Base-by-base conservation (phyloP, 2,329 filamentous ascomycete genomes). In the Nothophaeocryptopus gaeumannii region DNA sequence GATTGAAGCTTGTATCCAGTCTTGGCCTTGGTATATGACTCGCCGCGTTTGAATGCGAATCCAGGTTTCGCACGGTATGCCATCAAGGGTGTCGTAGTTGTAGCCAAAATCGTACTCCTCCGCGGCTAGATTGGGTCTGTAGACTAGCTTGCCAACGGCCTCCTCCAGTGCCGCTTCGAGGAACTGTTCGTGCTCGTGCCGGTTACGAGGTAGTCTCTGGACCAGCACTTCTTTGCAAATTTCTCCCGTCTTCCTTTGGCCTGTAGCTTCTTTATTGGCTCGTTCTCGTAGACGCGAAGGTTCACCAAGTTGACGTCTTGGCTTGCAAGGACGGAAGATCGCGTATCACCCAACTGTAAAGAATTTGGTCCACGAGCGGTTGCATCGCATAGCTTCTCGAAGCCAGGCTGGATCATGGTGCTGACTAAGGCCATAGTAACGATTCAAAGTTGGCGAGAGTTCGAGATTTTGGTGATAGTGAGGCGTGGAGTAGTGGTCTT, bases 71-170 rank as follows among this genome's bases (percentile, higher is more conserved):
- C 44, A 45, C 2, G 30, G 14, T 12, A 36, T 42, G 36, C 53
- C 36, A 2, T 56, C 50, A 12, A 53, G 39, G 5, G 38, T 41
- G 14, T 53, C 50, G 34, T 53, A 49, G 13, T 53, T 51, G 45
- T 53, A 56, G 7, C 47, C 50, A n/a, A 56, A 38, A 31, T 56
- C 54, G 37, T 39, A 38, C 41, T 56, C 54, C 41, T 56, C 47
- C 2, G 50, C 54, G 8, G 54, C 47, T 30, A 41, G 32, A 20
- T 36, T 43, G 0, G 54, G 41, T 9, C 54, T 50, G 26, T 36
- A 47, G 29, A 56, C 50, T 15, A 56, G 47, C 35, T 47, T 52
- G n/a, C 47, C 48, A 3, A 56, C 54, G 12, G 50, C 50, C 34
- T 51, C 45, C 30, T 53, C 54, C 29, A 56, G 37, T 11, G 35